Evolutionary conservation across 108 stramenopile genomes (phyloP).

Genomic region (Phaeodactylum tricornutum): DNA sequence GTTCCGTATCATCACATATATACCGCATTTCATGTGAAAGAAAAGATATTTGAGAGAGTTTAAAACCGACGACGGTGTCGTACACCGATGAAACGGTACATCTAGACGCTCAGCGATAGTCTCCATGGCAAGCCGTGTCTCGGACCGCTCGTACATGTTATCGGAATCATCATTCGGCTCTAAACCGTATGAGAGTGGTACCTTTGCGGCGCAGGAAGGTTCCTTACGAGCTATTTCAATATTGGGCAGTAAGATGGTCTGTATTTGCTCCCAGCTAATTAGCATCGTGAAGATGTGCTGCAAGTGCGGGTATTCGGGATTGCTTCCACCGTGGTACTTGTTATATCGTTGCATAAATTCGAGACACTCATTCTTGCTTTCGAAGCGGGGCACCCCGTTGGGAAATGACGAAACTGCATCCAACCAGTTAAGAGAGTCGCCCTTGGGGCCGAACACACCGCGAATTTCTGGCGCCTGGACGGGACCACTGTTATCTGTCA

Average conservation of each 20-base stretch:
- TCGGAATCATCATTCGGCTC: conserved; percentile 28
- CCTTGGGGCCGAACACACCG: conserved; percentile 72
- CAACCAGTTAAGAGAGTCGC: conserved; percentile 72
- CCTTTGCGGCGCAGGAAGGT: conserved; percentile 32
- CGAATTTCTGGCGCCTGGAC: conserved; percentile 48
- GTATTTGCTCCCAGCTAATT: conserved; percentile 78
- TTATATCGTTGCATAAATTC: conserved; percentile 73
- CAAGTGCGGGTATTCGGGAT: conserved; percentile 72
- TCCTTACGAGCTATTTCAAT: conserved; percentile 75
- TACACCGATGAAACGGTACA: conserved; percentile 75
- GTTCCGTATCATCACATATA: conserved; percentile 92
- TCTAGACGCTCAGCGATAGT: conserved; percentile 74
- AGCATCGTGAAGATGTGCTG: conserved; percentile 85
- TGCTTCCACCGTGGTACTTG: conserved; percentile 60
- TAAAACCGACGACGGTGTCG: conserved; percentile 52
- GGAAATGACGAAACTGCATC: conserved; percentile 62
- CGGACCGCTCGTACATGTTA: conserved; percentile 61
- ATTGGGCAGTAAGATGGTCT: conserved; percentile 53
- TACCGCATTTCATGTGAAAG: conserved; percentile 98
- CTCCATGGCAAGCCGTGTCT: conserved; percentile 32
- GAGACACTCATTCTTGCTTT: conserved; percentile 48
- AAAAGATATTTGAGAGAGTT: conserved; percentile 95
- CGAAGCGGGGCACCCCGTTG: conserved; percentile 81
- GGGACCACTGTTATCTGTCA: no score
- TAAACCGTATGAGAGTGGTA: conserved; percentile 45